Evolutionary conservation across 805 yeast species (phyloP), one percentile per base, ranked within the genome.

Genomic region (Phaffomyces opuntiae): DNA sequence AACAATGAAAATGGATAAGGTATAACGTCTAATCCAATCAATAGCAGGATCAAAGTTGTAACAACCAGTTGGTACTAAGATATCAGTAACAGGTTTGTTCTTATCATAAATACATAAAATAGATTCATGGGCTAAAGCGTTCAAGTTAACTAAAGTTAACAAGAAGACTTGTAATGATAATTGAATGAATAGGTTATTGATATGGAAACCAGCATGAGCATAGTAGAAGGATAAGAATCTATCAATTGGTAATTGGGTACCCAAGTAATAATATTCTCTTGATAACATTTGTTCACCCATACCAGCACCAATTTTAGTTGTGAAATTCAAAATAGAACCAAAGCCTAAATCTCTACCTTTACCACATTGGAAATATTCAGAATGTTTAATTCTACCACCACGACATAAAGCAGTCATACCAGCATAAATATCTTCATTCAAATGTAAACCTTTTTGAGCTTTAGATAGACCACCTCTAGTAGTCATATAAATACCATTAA

Each of bases 211-310:
- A 50, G 88, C 81, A 65, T 85, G 95, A 16, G 91, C 95, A 66
- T 83, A 85, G 70, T 82, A 85, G 72, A 85, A 85, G 9, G 91
- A 81, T 52, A 85, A 73, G 73, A 85, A 82, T 66, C 91, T 76
- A 63, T 85, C 91, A 57, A 85, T 66, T 38, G 91, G 93, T 51
- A 85, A 69, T 60, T 81, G 89, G 35, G 91, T 81, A 59, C 91
- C 88, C 64, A 85, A 65, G 65, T 84, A 83, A 66, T 81, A 85
- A 63, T 85, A 85, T 64, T 85, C 95, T 68, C 95, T 75, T 26
- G 90, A 83, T 49, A 85, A 69, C 81, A 85, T 82, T 65, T 85
- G 95, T 67, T 85, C 95, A 65, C 93, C 93, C 95, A 85, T 85
- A 68, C 95, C 95, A 54, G 93, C 90, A 67, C 95, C 95, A 75